Evolutionary conservation across 192 early-diverging fungal genomes (phyloP).

Genomic region (Coemansia sp.): DNA sequence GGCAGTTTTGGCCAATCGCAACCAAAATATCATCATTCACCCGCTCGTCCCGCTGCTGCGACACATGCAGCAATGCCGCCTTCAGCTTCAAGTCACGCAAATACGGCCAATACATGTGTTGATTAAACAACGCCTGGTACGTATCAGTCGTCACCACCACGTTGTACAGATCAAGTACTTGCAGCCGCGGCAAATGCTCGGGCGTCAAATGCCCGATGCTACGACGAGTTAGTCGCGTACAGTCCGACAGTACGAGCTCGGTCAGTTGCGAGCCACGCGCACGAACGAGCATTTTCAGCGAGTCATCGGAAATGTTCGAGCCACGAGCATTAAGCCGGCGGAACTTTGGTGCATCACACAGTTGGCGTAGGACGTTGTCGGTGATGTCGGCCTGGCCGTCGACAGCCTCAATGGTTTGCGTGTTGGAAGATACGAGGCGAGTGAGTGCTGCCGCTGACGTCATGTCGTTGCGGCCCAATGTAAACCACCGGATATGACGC

Average conservation of each 20-base stretch:
- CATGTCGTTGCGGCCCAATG: conserved; percentile 50
- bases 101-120: conserved; percentile 37
- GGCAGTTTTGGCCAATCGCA: conserved; percentile 48
- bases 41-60: conserved; percentile 41
- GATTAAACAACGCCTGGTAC: conserved; percentile 49
- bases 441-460: conserved; percentile 35
- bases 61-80: conserved; percentile 39
- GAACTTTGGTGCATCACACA: conserved; percentile 32
- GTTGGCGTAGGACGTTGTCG: conserved; percentile 26
- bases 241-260: conserved; percentile 45
- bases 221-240: conserved; percentile 36
- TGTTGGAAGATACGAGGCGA: conserved; percentile 27
- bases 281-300: conserved; percentile 28
- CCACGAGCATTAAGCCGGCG: conserved; percentile 39
- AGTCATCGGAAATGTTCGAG: conserved; percentile 40
- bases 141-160: conserved; percentile 48
- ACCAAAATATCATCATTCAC: conserved; percentile 53
- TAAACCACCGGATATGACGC: conserved; percentile 38
- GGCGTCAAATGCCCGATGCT: conserved; percentile 45
- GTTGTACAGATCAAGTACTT: conserved; percentile 41
- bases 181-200: conserved; percentile 27
- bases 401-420: conserved; percentile 23
- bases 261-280: conserved; percentile 23
- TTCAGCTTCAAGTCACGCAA: conserved; percentile 48
- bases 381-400: conserved; percentile 34